phyloP scores from a whole-genome alignment of 1,284 basidiomycete genomes.

The Sporisorium exsertum region DNA sequence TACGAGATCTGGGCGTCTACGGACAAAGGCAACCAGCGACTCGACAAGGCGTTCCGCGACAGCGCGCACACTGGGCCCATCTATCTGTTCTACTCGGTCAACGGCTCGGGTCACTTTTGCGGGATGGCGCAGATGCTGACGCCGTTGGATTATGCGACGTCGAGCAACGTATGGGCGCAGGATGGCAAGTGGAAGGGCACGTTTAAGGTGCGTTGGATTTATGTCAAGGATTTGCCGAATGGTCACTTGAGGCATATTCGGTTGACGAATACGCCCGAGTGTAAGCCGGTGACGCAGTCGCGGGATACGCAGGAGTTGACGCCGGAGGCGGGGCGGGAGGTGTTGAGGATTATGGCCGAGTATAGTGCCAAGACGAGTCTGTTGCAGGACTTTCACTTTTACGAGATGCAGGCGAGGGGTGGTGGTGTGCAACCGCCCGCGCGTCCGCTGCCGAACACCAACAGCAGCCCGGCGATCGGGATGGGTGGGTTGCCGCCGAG shows the following conservation, averaged over 20 bases:
- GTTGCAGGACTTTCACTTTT: constrained; percentile 57
- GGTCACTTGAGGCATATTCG: constrained; percentile 61
- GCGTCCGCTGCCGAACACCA: not conserved
- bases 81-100: constrained; percentile 68
- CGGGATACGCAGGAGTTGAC: constrained; percentile 68
- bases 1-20: constrained; percentile 69
- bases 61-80: constrained; percentile 51
- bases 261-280: constrained; percentile 60
- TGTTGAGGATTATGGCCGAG: constrained; percentile 61
- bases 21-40: constrained; percentile 67
- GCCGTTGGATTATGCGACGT: constrained; percentile 63
- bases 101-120: constrained; percentile 67
- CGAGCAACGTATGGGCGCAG: constrained; percentile 66
- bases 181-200: constrained; percentile 68
- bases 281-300: constrained; percentile 66
- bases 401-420: constrained; percentile 49
- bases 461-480: constrained; percentile 25
- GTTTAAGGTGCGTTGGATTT: constrained; percentile 67
- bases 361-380: constrained; percentile 52
- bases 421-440: not conserved
- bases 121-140: constrained; percentile 68
- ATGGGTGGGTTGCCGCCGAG: constrained; percentile 18
- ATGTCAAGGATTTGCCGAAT: constrained; percentile 68
- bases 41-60: constrained; percentile 61
- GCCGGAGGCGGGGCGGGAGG: constrained; percentile 51